Base-by-base conservation (phyloP, 495 filamentous ascomycete genomes). In the Talaromyces stipitatus region DNA sequence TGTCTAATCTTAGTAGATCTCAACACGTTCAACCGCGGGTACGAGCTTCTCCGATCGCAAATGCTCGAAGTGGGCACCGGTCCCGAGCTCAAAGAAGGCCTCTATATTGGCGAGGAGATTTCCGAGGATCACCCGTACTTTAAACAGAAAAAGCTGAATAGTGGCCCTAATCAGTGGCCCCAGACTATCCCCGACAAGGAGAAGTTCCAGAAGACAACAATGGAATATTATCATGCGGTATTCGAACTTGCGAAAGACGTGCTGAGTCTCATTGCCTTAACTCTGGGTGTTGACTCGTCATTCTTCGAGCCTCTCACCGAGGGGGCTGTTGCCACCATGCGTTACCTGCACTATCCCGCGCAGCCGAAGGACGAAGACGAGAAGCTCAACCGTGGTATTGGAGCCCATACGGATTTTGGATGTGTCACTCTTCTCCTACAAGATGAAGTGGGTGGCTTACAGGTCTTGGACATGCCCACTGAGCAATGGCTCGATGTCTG, bases 81-180 rank as follows among this genome's bases (percentile, higher is more conserved):
- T 1, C 78, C 78, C 0, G 78, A 82, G 50, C 65, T 78, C 0
- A 80, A 81, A 58, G 78, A 80, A 65, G 78, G 76, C 1, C 68
- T 78, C 11, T 79, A 75, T 61, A 62, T 82, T 33, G 71, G 78
- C 45, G 65, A 71, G 29, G 72, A 82, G 56, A 72, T 80, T 14
- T 67, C 72, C 1, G 33, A 56, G 7, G 66, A 70, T 16, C 72
- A 79, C 54, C 70, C 72, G 5, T 69, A 75, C 43, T 73, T 71
- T 14, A 2, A 68, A 0, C 51, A 66, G 32, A 63, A 66, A 50
- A 69, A 69, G 29, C 47, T 72, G n/a, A 72, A 68, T 58, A 68
- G 66, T 30, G 73, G 75, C 1, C 78, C 79, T 5, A 80, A 79
- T 57, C 67, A 78, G 56, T 81, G 77, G 76, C 78, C 78, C 0